Evolutionary conservation across 2,329 filamentous ascomycete species (phyloP), one percentile per base, ranked within the genome.

Genomic region (Emergomyces africanus): DNA sequence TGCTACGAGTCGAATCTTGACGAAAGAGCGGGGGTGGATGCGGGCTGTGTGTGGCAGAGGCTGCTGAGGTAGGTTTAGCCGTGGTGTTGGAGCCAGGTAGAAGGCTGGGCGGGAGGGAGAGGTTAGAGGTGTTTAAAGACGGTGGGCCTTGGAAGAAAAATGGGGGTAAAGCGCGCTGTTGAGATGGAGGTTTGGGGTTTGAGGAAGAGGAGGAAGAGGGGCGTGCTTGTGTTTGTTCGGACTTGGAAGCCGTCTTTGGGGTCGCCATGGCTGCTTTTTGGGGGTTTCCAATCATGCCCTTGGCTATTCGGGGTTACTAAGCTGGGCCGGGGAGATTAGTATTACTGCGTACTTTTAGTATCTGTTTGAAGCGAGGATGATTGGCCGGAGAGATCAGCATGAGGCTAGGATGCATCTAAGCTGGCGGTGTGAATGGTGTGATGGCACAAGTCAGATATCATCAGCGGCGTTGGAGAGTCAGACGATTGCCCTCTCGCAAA

Each of bases 81-180:
- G 57, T 42, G 30, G 51, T 8, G 44, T 15, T 48, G 12, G 68
- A 63, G 50, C 70, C 70, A 18, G 77, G 71, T 41, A 73, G 68
- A 57, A 74, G 69, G 54, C 75, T 72, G 33, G 78, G 77, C 5
- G 80, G 74, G 30, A 89, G 76, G 37, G 86, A 86, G 57, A 81
- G 80, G 75, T 84, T 82, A 41, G 86, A 88, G 60, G 86, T 83
- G 75, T 90, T 86, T 64, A 84, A 86, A 6, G 89, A 95, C 18
- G 89, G 88, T 1, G 84, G 84, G 46, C 88, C 88, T 59, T 90
- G 82, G 72, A 95, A 95, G 54, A 95, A 81, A 2, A 85, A 80
- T 0, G 90, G 89, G 25, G 89, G 89, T 37, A 84, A 84, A 9
- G 85, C 78, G 28, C 84, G 81, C 66, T 83, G 80, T 35, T 50